Evolutionary conservation across 768 basidiomycete genomes (phyloP).

Genomic region (Chalciporus pseudorubinellus): DNA sequence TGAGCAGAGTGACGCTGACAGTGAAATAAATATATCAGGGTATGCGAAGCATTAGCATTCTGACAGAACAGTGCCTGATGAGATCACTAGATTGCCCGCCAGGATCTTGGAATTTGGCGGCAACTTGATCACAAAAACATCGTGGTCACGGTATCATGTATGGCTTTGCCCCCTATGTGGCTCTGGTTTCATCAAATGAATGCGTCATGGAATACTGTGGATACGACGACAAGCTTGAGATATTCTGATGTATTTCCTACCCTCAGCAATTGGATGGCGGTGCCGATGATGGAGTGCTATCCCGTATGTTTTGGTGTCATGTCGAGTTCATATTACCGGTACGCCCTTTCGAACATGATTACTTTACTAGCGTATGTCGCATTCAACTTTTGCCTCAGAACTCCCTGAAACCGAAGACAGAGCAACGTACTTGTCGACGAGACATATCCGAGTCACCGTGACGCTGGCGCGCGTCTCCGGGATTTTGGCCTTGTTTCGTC

Average conservation of each 20-base stretch:
- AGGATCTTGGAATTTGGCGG: conserved; percentile 13
- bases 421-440: conserved; percentile 10
- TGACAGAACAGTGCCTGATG: too few species aligned
- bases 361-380: conserved; percentile 9
- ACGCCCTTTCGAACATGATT: conserved; percentile 1
- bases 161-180: conserved; percentile 6
- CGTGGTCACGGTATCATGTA: conserved; percentile 7
- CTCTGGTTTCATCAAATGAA: conserved; percentile 12
- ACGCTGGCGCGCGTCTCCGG: neutral
- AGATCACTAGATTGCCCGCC: conserved; percentile 9
- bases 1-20: neutral
- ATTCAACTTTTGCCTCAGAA: neutral
- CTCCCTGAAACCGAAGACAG: neutral
- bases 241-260: neutral
- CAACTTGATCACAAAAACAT: conserved; percentile 6
- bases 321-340: neutral
- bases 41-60: neutral
- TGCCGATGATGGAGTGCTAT: neutral
- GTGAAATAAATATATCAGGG: conserved; percentile 1
- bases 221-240: neutral
- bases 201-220: conserved; percentile 11
- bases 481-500: conserved; percentile 10
- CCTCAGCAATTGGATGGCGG: neutral
- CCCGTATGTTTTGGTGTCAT: neutral
- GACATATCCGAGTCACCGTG: too few species aligned